Conservation (phyloP, 192 early-diverging fungal species). For the Oehlia diaphana region DNA sequence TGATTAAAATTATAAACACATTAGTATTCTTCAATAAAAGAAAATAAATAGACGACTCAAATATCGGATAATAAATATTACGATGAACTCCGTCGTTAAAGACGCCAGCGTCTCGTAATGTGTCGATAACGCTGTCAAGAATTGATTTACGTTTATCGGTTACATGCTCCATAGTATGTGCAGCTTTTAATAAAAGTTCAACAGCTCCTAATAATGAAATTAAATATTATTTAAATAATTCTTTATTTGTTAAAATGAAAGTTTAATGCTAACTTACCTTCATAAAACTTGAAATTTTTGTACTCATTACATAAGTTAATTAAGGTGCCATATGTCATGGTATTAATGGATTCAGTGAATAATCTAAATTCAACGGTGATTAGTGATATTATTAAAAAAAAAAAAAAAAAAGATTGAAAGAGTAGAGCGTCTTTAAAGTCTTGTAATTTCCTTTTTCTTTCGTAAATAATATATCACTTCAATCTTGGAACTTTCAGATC, state of each 20-base stretch:
- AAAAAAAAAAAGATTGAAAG: neutral
- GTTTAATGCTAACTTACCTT: neutral
- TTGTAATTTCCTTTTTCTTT: neutral
- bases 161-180: neutral
- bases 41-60: neutral
- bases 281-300: conserved; percentile 12
- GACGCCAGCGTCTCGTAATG: conserved; percentile 14
- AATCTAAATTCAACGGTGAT: neutral
- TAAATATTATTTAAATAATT: neutral
- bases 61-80: neutral
- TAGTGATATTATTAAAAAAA: neutral
- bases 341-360: conserved; percentile 24
- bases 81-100: conserved; percentile 11
- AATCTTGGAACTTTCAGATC: neutral
- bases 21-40: neutral
- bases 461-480: neutral
- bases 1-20: neutral
- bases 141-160: conserved; percentile 15
- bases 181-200: conserved; percentile 20
- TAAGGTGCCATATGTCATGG: conserved; percentile 28
- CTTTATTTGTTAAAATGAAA: neutral
- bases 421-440: no score
- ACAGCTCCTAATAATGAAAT: conserved; percentile 12
- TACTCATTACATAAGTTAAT: conserved; percentile 25
- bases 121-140: conserved; percentile 14